phyloP scores from a whole-genome alignment of 2,329 filamentous ascomycete genomes.

The Chaetomiaceae sp. region DNA sequence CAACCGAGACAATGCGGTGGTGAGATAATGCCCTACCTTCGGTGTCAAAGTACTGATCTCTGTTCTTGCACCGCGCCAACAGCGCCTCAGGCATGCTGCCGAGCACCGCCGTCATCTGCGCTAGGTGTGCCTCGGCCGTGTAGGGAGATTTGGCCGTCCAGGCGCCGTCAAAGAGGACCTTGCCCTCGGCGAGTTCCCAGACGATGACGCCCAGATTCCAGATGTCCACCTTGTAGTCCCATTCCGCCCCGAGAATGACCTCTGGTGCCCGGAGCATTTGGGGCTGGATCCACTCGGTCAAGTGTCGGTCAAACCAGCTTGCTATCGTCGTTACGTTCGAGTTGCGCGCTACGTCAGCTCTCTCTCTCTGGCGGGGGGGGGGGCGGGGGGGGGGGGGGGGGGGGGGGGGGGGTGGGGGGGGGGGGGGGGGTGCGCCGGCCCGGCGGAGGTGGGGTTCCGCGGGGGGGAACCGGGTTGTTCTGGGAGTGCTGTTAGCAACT shows the following conservation, averaged over 20 bases:
- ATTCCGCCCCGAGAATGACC: slow-evolving; percentile 15
- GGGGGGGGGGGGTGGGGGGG: no score
- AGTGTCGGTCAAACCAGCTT: slow-evolving; percentile 10
- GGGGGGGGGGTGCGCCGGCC: no score
- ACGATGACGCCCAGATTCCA: slow-evolving; percentile 15
- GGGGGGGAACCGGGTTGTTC: no score
- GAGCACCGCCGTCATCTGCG: slow-evolving; percentile 12
- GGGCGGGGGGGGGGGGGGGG: no score
- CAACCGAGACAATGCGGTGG: no score
- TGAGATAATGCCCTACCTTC: not conserved
- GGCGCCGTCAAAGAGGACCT: slow-evolving; percentile 13
- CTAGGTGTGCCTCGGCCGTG: slow-evolving; percentile 11
- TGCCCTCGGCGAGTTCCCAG: slow-evolving; percentile 14
- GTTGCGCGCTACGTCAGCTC: no score
- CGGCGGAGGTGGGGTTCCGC: no score
- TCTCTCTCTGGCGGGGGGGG: no score
- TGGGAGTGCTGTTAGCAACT: no score
- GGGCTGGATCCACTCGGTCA: slow-evolving; percentile 13
- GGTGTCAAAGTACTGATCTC: slow-evolving; percentile 4
- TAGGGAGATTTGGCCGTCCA: slow-evolving; percentile 7
- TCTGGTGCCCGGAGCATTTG: slow-evolving; percentile 17
- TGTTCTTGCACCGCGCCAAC: slow-evolving; percentile 8
- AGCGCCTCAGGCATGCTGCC: slow-evolving; percentile 6
- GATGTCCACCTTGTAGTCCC: slow-evolving; percentile 16
- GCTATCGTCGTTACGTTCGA: no score